phyloP scores from a whole-genome alignment of 345 rosid genomes.

The Mallotus nudiflorus region DNA sequence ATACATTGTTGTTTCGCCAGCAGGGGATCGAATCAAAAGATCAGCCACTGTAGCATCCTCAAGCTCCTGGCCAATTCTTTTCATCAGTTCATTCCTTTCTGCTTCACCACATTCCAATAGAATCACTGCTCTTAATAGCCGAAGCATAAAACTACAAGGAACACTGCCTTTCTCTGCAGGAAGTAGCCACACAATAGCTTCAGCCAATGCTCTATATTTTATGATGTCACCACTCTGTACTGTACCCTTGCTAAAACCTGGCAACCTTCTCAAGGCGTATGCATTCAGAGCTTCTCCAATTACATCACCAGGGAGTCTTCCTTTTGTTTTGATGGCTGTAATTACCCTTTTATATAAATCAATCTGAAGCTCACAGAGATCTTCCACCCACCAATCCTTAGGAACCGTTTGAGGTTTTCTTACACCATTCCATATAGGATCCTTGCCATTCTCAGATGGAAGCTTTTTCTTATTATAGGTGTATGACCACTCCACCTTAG shows the following conservation, averaged over 20 bases:
- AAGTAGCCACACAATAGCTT: conserved; percentile 27
- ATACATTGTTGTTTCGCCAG: conserved; percentile 23
- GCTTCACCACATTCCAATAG: conserved; percentile 27
- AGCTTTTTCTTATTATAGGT: conserved; percentile 48
- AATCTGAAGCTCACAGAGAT: conserved; percentile 49
- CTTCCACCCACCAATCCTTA: conserved; percentile 61
- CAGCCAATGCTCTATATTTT: conserved; percentile 27
- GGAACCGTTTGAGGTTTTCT: conserved; percentile 41
- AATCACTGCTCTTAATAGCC: conserved; percentile 29
- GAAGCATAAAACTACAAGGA: conserved; percentile 36
- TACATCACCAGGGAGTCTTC: conserved; percentile 24
- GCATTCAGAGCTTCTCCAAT: conserved; percentile 53
- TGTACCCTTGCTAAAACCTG: conserved; percentile 27
- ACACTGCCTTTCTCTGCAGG: conserved; percentile 31
- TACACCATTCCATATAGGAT: conserved; percentile 27
- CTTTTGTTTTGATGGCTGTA: conserved; percentile 36
- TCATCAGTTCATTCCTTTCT: conserved; percentile 32
- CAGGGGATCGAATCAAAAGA: conserved; percentile 31
- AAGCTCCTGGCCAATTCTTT: conserved; percentile 25
- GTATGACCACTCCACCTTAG: conserved; percentile 51
- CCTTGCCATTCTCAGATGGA: conserved; percentile 37
- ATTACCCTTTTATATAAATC: conserved; percentile 46
- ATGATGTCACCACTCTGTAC: conserved; percentile 26
- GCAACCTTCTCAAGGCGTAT: conserved; percentile 38
- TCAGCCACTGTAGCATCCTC: conserved; percentile 31